These are phyloP conservation scores for Epichloe elymi DNA, from an alignment of 2,329 filamentous ascomycete genomes.

Conservation along the genomic window DNA sequence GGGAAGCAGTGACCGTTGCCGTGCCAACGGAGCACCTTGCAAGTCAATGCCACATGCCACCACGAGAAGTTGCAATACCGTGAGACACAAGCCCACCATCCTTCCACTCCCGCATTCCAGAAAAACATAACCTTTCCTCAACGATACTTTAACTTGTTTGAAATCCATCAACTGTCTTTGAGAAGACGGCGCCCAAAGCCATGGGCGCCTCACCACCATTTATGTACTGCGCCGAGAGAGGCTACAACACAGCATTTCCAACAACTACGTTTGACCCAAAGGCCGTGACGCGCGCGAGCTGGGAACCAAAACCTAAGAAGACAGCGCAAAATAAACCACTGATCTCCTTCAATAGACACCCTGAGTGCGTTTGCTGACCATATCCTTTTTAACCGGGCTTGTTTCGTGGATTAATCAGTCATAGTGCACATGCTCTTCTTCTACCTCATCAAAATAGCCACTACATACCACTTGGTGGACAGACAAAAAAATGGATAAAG, in stretches of 20 bases:
- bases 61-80: not conserved
- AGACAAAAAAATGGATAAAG: constrained; percentile 59
- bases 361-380: constrained; percentile 49
- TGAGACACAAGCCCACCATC: not conserved
- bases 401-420: not conserved
- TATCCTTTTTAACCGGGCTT: not conserved
- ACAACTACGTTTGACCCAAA: constrained; percentile 68
- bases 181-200: not conserved
- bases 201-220: constrained; percentile 41
- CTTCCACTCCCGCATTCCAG: not conserved
- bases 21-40: constrained; percentile 11
- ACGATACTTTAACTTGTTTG: not conserved
- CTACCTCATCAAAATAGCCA: constrained; percentile 48
- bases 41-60: not conserved
- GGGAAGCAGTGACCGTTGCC: constrained; percentile 10
- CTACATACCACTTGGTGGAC: constrained; percentile 53
- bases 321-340: constrained; percentile 62
- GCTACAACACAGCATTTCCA: constrained; percentile 39
- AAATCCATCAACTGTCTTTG: not conserved
- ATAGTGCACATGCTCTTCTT: constrained; percentile 44
- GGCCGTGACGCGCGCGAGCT: constrained; percentile 69
- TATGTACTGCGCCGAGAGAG: constrained; percentile 50
- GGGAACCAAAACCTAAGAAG: constrained; percentile 46
- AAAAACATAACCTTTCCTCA: not conserved
- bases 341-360: constrained; percentile 72